Base-by-base conservation (phyloP, 208 protist genomes). In the Crithidia sp. region DNA sequence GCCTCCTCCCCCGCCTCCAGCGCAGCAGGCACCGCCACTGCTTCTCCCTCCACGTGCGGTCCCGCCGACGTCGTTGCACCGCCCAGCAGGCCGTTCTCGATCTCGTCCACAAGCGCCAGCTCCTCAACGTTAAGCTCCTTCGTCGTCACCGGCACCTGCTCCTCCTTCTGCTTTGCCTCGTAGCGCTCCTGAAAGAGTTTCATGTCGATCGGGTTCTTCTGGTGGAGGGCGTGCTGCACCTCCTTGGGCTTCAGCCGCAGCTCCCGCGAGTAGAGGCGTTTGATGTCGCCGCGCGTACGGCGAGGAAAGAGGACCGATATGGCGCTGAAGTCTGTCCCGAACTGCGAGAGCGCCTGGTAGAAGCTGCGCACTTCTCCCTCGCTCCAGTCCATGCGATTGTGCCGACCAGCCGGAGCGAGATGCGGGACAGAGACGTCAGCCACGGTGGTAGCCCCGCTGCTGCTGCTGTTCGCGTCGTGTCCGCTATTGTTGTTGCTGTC, bases 251-350 rank as follows among this genome's bases (percentile, higher is more conserved):
- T 77, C 45, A 79, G 83, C 45, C 86, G 87, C 68, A 88, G 77
- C 73, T 98, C 92, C 3, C 85, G 83, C 45, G 89, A 83, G 61
- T 94, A 98, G 12, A 96, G 87, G 16, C 83, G 83, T 75, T 95
- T 93, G 43, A 98, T 83, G 40, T 98, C 88, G 52, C 74, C 79
- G 28, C 92, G 84, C 7, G 71, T 81, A 44, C 85, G 82, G 2
- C 77, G 76, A 2, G 84, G 79, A 74, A 93, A 94, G 53, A 96
- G 74, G 7, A 95, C 76, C 9, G 90, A 82, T 53, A 98, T 95
- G 50, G 89, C 86, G 45, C 81, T 85, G 65, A 98, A 98, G 81
- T 98, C 91, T 0, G 91, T 95, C 56, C 94, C 94, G 79, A 88
- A 96, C 76, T 97, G 89, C 28, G 86, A 91, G 53, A 98, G 89